Evolutionary conservation across 345 rosid genomes (phyloP), one percentile per base, ranked within the genome.

Genomic region (Arabis hirsuta): DNA sequence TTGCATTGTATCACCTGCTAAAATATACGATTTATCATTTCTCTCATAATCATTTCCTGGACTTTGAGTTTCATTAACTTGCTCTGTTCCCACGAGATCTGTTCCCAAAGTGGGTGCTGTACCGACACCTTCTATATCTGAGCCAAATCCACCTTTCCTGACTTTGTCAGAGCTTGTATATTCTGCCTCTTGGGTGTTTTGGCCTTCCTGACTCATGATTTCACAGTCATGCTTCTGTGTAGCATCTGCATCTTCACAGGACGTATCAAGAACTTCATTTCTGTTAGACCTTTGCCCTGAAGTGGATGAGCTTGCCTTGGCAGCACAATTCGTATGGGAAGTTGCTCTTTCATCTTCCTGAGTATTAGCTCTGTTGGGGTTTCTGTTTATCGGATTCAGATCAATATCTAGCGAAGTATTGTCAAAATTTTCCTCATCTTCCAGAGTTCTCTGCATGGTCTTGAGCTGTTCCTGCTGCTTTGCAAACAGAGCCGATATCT

Each of bases 401-500:
- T 91, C 96, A 54, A 84, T 62, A 76, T 91, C 98, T 27, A 72
- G 74, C 27, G 96, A 91, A 5, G 82, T 86, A 74, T 84, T 88
- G 69, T 90, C 98, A 63, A 79, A 88, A 78, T 88, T 90, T 47
- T 95, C 99, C 82, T 90, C 96, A 66, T 88, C 98, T 83, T 91
- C 99, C 65, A 90, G 77, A 55, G 97, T 91, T 88, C 77, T 87
- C 79, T 83, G 92, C 99, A 95, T 91, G 9, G 93, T 81, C 84
- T 91, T 91, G 62, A 95, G 82, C 73, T 95, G 97, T 74, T 95
- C 97, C 84, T 95, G 99, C 84, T 95, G 99, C 82, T 88, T 91
- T 16, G 86, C 78, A 69, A 95, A 95, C 60, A 90, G 78, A 50
- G 75, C 53, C 4, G 85, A 85, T 58, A 91, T 88, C 84, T 90